These are phyloP conservation scores for Madurella fahalii DNA, from an alignment of 2,329 filamentous ascomycete species.

Conservation along the genomic window DNA sequence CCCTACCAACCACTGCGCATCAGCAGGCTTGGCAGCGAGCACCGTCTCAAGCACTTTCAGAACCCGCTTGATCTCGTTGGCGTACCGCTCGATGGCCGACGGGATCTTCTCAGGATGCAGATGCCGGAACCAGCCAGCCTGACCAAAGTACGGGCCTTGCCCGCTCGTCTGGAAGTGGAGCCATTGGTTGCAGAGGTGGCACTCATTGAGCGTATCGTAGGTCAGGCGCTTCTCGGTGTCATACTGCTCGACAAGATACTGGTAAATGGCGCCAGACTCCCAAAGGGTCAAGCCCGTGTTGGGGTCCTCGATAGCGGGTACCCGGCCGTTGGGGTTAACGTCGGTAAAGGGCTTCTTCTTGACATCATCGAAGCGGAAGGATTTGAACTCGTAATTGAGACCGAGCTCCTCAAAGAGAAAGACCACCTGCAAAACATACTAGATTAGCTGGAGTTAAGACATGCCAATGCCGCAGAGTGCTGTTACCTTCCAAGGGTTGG, in stretches of 20 bases:
- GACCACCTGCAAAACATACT: background rate
- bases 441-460: background rate
- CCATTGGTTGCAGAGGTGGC: slow-evolving; percentile 29
- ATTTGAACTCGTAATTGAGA: slow-evolving; percentile 31
- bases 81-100: slow-evolving; percentile 21
- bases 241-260: slow-evolving; percentile 28
- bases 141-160: slow-evolving; percentile 44
- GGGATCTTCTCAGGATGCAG: slow-evolving; percentile 28
- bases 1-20: slow-evolving; percentile 23
- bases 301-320: slow-evolving; percentile 34
- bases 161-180: slow-evolving; percentile 42
- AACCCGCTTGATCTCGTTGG: slow-evolving; percentile 23
- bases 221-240: slow-evolving; percentile 23
- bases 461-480: background rate
- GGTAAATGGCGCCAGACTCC: slow-evolving; percentile 24
- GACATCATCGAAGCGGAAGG: slow-evolving; percentile 23
- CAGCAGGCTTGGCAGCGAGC: slow-evolving; percentile 11
- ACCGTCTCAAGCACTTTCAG: slow-evolving; percentile 20
- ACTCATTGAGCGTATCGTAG: slow-evolving; percentile 20
- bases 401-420: slow-evolving; percentile 36
- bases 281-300: slow-evolving; percentile 33
- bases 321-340: slow-evolving; percentile 35
- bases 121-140: slow-evolving; percentile 35
- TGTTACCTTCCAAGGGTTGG: slow-evolving; percentile 21
- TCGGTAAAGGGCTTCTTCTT: slow-evolving; percentile 27